Base-by-base conservation (phyloP, 2,329 filamentous ascomycete genomes). In the Myotisia sp. region DNA sequence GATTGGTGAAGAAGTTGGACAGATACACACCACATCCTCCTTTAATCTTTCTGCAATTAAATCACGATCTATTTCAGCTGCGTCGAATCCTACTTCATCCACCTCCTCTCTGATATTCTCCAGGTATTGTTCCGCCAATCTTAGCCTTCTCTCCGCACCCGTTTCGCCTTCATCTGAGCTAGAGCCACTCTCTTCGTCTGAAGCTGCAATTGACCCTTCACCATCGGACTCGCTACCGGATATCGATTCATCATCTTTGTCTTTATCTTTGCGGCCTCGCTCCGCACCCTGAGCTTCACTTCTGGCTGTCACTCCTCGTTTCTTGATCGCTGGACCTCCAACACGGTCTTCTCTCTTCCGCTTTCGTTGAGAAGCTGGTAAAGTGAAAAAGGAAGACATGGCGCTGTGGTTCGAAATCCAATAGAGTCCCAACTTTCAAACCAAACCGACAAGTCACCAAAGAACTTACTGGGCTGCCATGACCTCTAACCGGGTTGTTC, bases 331-430 rank as follows among this genome's bases (percentile, higher is more conserved):
- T 30, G 61, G 52, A 38, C 55, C 58, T 38, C 55, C 49, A 35
- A 57, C 44, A 36, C 52, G 54, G 38, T 64, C 59, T 17, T 68
- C 66, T 41, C 86, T 71, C 68, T 95, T 95, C 49, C 90, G 71
- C 70, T 95, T 95, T 64, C 82, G 83, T 52, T 87, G 79, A 33
- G 80, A 79, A 26, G 80, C 79, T 4, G 90, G 85, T 24, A 79
- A 66, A 33, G 86, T 93, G 62, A 98, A 98, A 62, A 95, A 98
- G 24, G 86, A 93, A 51, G 87, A 92, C 86, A 92, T 92, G 17
- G 16, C 22, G 26, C 19, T 14, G 14, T 6, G 29, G n/a, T 10
- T n/a, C 29, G n/a, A n/a, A n/a, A n/a, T n/a, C n/a, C n/a, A n/a
- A n/a, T n/a, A n/a, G n/a, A n/a, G n/a, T n/a, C n/a, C n/a, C n/a